A percentile compares a stretch with the other conserved stretches of the same genome.
phyloP scores from a whole-genome alignment of 257 asterid genomes.

The Eucommia ulmoides region DNA sequence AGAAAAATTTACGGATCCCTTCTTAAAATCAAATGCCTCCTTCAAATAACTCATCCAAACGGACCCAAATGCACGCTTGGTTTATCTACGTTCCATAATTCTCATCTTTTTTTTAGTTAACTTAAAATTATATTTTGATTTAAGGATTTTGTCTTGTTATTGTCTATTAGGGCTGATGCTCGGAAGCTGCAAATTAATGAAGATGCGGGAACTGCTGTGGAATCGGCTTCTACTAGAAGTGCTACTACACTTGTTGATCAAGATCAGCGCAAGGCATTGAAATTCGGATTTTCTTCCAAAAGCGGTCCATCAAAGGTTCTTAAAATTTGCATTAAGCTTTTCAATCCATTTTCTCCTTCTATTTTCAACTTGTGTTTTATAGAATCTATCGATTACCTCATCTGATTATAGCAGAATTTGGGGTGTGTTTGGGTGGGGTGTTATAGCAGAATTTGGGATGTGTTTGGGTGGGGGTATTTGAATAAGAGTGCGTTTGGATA shows the following conservation, averaged over 20 bases:
- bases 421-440: background rate
- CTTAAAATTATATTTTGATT: too few relatives aligned
- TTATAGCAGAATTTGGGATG: too few relatives aligned
- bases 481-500: too few relatives aligned
- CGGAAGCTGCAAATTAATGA: slow-evolving; percentile 61
- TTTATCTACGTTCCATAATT: too few relatives aligned
- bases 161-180: slow-evolving; percentile 57
- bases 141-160: slow-evolving; percentile 5
- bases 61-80: too few relatives aligned
- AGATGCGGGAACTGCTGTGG: slow-evolving; percentile 30
- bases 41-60: too few relatives aligned
- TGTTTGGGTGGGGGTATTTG: too few relatives aligned
- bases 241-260: slow-evolving; percentile 83
- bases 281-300: slow-evolving; percentile 85
- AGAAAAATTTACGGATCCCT: too few relatives aligned
- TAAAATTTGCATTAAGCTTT: slow-evolving; percentile 3
- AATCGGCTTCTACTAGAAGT: slow-evolving; percentile 29
- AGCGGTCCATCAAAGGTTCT: slow-evolving; percentile 55
- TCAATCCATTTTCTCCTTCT: slow-evolving; percentile 1
- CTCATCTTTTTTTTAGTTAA: too few relatives aligned
- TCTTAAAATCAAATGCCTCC: too few relatives aligned
- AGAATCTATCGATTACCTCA: background rate
- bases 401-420: background rate
- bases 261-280: slow-evolving; percentile 78
- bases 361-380: background rate